Evolutionary conservation across 2,329 filamentous ascomycete species (phyloP).

Genomic region (Graphilbum sp.): DNA sequence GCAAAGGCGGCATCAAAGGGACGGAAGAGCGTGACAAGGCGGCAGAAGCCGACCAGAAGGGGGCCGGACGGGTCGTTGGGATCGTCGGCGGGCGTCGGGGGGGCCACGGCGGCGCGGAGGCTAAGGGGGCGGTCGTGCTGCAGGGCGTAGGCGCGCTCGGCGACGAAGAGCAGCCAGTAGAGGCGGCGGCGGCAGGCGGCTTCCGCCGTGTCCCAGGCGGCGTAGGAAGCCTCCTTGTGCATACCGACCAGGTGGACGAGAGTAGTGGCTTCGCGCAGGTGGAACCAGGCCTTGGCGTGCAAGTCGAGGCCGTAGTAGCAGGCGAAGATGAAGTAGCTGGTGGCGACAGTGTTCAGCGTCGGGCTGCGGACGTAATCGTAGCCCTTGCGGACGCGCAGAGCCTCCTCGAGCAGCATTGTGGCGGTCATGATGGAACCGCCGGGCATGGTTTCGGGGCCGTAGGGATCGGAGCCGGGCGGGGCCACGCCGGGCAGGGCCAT

Average conservation of each 20-base stretch:
- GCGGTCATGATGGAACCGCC: conserved; percentile 47
- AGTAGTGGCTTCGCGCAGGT: conserved; percentile 61
- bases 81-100: conserved; percentile 47
- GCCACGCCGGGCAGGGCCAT: conserved; percentile 46
- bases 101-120: conserved; percentile 50
- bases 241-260: conserved; percentile 45
- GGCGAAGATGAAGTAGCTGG: conserved; percentile 66
- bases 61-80: conserved; percentile 35
- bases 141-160: conserved; percentile 57
- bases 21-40: conserved; percentile 45
- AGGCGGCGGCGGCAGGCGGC: conserved; percentile 47
- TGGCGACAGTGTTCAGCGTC: conserved; percentile 43
- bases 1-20: conserved; percentile 51
- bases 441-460: conserved; percentile 37
- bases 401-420: conserved; percentile 51
- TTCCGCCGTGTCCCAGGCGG: conserved; percentile 40
- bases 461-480: conserved; percentile 34
- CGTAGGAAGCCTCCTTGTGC: conserved; percentile 47
- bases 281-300: conserved; percentile 65
- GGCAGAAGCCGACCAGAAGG: conserved; percentile 38
- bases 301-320: conserved; percentile 55
- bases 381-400: conserved; percentile 44
- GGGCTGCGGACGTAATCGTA: conserved; percentile 42
- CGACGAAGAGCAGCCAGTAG: conserved; percentile 58
- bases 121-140: conserved; percentile 54